Evolutionary conservation across 2,329 filamentous ascomycete species (phyloP), one percentile per base, ranked within the genome.

Genomic region (Diplodia sapinea): DNA sequence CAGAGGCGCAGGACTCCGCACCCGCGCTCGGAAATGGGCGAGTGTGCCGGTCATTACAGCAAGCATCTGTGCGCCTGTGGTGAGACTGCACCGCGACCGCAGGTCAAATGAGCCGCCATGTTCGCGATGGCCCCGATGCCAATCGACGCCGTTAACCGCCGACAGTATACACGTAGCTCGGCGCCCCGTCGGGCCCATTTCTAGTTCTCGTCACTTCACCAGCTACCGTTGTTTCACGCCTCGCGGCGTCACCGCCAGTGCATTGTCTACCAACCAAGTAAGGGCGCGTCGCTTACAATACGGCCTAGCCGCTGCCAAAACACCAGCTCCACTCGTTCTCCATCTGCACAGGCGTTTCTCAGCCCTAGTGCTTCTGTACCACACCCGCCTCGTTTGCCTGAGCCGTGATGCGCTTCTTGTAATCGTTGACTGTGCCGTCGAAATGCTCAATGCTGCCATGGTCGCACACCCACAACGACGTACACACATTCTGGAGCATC

Each of bases 401-500:
- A 15, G 92, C 90, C 20, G 88, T 88, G 75, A 99, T 97, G 80
- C 92, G 89, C 88, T 94, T 97, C 89, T 99, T 99, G 84, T 99
- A 99, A 70, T 92, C 89, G 81, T 97, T 92, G 64, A 99, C 94
- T 74, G 96, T 94, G 40, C 95, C 95, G 69, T 91, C 89, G 82
- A 99, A 99, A 82, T 97, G 94, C 86, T 96, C 93, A 23, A 99
- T 94, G 1, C 90, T 95, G 11, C 95, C 95, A 68, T 90, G 85
- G 78, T 99, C 95, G 76, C 95, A 99, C 70, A 99, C 94, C 95
- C 95, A 99, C 75, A 99, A 82, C 77, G 90, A 95, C 62, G 85
- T 95, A 81, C 95, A 99, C 47, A 99, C 95, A 65, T 91, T 96
- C 83, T 97, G 93, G 79, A 99, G 80, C 93, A 99, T 97, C 0